A percentile compares a stretch with the other conserved stretches of the same genome.
These are phyloP conservation scores for Arachnomyces sp. DNA, from an alignment of 2,329 filamentous ascomycete genomes.

Conservation along the genomic window DNA sequence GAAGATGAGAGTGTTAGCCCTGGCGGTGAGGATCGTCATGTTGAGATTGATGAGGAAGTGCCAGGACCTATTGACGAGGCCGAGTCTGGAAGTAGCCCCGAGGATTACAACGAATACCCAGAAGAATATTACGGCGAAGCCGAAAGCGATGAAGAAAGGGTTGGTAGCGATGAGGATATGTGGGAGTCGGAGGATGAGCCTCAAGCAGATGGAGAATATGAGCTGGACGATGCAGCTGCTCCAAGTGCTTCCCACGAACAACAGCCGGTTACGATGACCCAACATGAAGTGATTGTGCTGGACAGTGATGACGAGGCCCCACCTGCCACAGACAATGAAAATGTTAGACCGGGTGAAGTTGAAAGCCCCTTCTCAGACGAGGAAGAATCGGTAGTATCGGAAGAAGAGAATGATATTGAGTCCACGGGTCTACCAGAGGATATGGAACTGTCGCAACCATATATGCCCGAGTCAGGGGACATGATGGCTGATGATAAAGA, in stretches of 20 bases:
- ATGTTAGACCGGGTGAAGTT: background rate
- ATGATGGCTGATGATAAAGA: too few species aligned
- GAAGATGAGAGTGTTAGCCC: conserved; percentile 11
- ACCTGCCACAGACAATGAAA: background rate
- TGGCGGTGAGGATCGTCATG: background rate
- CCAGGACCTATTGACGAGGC: conserved; percentile 1
- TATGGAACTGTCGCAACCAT: too few species aligned
- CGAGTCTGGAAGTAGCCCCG: background rate
- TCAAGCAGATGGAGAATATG: background rate
- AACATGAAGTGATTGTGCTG: conserved; percentile 32
- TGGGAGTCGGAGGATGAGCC: conserved; percentile 3
- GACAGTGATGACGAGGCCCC: conserved; percentile 32
- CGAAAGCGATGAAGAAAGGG: background rate
- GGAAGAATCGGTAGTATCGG: conserved; percentile 5
- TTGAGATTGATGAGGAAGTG: background rate
- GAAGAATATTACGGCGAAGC: conserved; percentile 2
- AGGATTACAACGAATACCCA: conserved; percentile 7
- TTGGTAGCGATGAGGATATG: conserved; percentile 3
- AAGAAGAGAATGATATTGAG: background rate
- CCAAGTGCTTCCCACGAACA: background rate
- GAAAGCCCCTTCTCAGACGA: background rate
- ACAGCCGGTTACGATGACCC: conserved; percentile 9
- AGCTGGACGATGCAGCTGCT: background rate
- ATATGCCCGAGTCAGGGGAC: too few species aligned
- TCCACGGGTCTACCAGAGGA: too few species aligned